These are phyloP conservation scores for Trichoderma semiorbis DNA, from an alignment of 2,329 filamentous ascomycete species.

Conservation along the genomic window DNA sequence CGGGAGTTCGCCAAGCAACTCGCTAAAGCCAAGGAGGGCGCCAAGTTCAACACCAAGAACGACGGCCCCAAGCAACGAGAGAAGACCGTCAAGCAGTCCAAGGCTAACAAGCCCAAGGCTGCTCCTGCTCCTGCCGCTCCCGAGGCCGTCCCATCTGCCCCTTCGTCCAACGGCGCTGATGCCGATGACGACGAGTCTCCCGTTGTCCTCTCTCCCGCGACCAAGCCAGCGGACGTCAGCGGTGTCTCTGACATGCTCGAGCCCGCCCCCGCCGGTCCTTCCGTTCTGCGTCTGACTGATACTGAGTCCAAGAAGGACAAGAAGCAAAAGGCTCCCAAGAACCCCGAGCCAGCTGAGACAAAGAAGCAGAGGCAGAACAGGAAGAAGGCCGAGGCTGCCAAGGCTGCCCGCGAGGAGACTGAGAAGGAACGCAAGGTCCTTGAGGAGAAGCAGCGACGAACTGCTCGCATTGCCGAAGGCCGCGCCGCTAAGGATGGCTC, in stretches of 20 bases:
- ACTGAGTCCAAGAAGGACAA: conserved; percentile 60
- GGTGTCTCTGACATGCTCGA: conserved; percentile 93
- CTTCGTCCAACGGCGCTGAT: conserved; percentile 70
- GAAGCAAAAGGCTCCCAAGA: conserved; percentile 60
- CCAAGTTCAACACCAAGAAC: conserved; percentile 52
- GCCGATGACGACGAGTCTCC: conserved; percentile 73
- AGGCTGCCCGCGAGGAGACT: conserved; percentile 68
- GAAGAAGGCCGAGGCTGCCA: conserved; percentile 80
- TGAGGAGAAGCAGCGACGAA: conserved; percentile 78
- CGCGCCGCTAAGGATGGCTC: conserved; percentile 78
- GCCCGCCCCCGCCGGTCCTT: conserved; percentile 61
- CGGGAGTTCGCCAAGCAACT: conserved; percentile 75
- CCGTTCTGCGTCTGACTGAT: conserved; percentile 74
- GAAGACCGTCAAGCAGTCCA: conserved; percentile 68
- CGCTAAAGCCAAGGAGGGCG: conserved; percentile 66
- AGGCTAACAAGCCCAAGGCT: conserved; percentile 49
- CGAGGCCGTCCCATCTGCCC: conserved; percentile 34
- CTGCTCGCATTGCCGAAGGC: conserved; percentile 77
- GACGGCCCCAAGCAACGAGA: conserved; percentile 60
- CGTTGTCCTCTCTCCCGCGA: conserved; percentile 43
- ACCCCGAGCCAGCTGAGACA: conserved; percentile 67
- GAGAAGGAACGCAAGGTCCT: conserved; percentile 74
- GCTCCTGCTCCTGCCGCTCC: conserved; percentile 43
- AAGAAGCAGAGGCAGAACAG: conserved; percentile 97
- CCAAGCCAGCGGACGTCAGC: conserved; percentile 54